Evolutionary conservation across 352 stramenopile genomes (phyloP).

Genomic region (Globisporangium camurandrum): DNA sequence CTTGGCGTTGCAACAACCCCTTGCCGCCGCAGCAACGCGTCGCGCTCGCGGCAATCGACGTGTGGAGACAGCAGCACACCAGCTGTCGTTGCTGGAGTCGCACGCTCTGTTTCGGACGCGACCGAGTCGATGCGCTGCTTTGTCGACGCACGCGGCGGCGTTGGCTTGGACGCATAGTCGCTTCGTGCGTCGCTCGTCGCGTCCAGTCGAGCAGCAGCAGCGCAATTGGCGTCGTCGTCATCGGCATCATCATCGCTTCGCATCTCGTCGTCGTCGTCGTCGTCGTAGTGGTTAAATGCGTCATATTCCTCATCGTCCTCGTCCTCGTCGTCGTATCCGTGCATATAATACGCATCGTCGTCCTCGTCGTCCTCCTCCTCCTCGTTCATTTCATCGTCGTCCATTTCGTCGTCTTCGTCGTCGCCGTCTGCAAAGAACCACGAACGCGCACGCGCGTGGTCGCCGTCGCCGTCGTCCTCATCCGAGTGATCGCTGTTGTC

Average conservation of each 20-base stretch:
- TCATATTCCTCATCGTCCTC: slow-evolving; percentile 19
- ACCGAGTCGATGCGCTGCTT: slow-evolving; percentile 26
- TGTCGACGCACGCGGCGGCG: slow-evolving; percentile 3
- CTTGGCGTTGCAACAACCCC: slow-evolving; percentile 21
- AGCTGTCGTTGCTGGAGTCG: slow-evolving; percentile 2
- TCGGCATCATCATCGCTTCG: slow-evolving; percentile 25
- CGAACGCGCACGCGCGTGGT: slow-evolving; percentile 10
- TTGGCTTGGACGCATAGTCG: neutral
- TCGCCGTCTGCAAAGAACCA: slow-evolving; percentile 42
- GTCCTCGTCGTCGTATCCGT: slow-evolving; percentile 54
- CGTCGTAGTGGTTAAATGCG: slow-evolving; percentile 17
- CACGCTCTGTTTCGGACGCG: slow-evolving; percentile 18
- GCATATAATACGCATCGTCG: slow-evolving; percentile 32
- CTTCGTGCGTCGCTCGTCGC: neutral
- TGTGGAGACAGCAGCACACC: neutral
- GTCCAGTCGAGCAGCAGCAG: no score
- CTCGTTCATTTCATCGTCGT: slow-evolving; percentile 42
- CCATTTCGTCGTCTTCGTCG: slow-evolving; percentile 33
- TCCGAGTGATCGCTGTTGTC: slow-evolving; percentile 54
- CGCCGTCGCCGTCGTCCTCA: slow-evolving; percentile 14
- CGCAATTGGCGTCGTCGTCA: slow-evolving; percentile 3
- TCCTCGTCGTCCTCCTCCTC: slow-evolving; percentile 46
- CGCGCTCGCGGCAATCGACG: slow-evolving; percentile 6
- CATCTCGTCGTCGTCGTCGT: slow-evolving; percentile 23
- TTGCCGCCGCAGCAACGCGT: slow-evolving; percentile 11